phyloP scores from a whole-genome alignment of 148 eudicot genomes.

The Vaccinium darrowii region DNA sequence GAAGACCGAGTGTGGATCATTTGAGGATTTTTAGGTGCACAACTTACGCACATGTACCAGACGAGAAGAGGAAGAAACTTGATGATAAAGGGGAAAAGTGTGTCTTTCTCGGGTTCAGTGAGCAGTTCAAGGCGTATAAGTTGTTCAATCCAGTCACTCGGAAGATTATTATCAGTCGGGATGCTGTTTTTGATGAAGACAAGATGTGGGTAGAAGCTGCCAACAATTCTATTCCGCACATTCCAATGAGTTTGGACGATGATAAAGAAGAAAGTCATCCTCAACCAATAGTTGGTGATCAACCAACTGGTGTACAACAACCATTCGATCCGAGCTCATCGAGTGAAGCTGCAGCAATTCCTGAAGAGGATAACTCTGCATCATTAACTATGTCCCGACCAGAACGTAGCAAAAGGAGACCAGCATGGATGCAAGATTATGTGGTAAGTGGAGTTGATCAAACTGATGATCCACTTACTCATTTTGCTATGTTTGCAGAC shows the following conservation, averaged over 20 bases:
- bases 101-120: too few relatives aligned
- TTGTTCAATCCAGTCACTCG: too few relatives aligned
- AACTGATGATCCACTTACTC: background rate
- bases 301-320: background rate
- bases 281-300: background rate
- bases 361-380: background rate
- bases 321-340: background rate
- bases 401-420: background rate
- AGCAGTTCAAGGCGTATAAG: too few relatives aligned
- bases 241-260: background rate
- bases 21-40: background rate
- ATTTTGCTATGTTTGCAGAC: background rate
- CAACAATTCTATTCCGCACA: background rate
- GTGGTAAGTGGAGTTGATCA: background rate
- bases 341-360: background rate
- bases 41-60: background rate
- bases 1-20: background rate
- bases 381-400: background rate
- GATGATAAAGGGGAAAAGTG: too few relatives aligned
- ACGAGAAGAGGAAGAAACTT: background rate
- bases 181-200: too few relatives aligned
- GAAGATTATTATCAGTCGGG: too few relatives aligned
- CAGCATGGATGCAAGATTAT: background rate
- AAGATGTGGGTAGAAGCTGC: background rate
- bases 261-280: background rate